These are phyloP conservation scores for Aspergillus intermedius DNA, from an alignment of 2,329 filamentous ascomycete genomes.

Conservation along the genomic window DNA sequence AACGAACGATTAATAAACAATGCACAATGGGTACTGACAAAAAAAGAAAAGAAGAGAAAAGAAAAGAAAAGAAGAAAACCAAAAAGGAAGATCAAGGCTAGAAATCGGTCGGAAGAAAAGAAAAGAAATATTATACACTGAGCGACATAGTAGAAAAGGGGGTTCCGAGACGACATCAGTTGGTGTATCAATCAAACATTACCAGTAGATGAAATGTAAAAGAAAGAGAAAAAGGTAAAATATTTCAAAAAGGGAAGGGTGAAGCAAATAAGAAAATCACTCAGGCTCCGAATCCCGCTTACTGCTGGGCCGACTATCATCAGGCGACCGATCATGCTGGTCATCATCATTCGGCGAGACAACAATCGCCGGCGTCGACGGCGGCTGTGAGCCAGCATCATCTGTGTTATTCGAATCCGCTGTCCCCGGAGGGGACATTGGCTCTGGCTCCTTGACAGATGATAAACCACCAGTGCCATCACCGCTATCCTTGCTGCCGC, in stretches of 20 bases:
- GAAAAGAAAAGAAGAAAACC: too few relatives aligned
- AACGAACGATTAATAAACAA: too few relatives aligned
- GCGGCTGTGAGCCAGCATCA: constrained; percentile 14
- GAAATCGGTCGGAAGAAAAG: constrained; percentile 2
- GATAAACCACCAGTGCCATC: constrained; percentile 25
- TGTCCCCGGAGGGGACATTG: constrained; percentile 21
- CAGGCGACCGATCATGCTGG: constrained; percentile 12
- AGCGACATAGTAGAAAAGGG: constrained; percentile 2
- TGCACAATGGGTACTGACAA: too few relatives aligned
- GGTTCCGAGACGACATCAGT: constrained; percentile 23
- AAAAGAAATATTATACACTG: constrained; percentile 24
- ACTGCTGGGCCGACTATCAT: constrained; percentile 7
- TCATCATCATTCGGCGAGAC: constrained; percentile 25
- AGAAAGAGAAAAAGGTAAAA: neutral
- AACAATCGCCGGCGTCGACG: constrained; percentile 29
- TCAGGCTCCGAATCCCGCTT: neutral
- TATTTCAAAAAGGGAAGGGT: neutral
- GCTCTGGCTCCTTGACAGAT: constrained; percentile 25
- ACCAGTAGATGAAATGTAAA: neutral
- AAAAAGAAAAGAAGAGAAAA: too few relatives aligned
- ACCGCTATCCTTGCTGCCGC: constrained; percentile 31
- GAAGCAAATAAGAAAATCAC: neutral
- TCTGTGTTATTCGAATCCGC: constrained; percentile 17
- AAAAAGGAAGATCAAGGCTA: too few relatives aligned
- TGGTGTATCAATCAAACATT: constrained; percentile 28